Conservation (phyloP, 306 rosid genomes). For the Hippophae tibetana region DNA sequence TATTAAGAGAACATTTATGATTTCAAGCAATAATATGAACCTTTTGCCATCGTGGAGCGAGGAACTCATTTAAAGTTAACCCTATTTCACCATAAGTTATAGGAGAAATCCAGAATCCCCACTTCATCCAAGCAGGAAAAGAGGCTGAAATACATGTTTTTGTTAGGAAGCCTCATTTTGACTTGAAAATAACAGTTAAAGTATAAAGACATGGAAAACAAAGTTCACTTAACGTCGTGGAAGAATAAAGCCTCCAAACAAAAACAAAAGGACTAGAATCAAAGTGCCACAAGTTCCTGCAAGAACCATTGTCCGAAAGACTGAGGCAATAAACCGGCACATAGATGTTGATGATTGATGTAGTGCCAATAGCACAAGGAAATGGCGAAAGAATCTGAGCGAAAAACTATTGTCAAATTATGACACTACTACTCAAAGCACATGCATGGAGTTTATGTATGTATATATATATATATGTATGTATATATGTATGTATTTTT, state of each 20-base stretch:
- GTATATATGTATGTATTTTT: too few species aligned
- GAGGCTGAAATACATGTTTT: slow-evolving; percentile 16
- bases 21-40: not conserved
- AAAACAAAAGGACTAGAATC: slow-evolving; percentile 13
- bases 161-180: not conserved
- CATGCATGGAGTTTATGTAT: not conserved
- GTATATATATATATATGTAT: not conserved
- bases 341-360: slow-evolving; percentile 25
- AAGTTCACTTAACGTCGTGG: slow-evolving; percentile 16
- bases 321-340: slow-evolving; percentile 27
- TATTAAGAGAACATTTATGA: too few species aligned
- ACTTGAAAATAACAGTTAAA: not conserved
- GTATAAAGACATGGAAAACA: too few species aligned
- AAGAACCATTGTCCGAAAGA: slow-evolving; percentile 21
- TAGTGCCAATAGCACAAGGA: slow-evolving; percentile 24
- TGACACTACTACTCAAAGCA: not conserved
- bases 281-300: slow-evolving; percentile 16
- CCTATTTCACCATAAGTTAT: slow-evolving; percentile 29
- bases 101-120: slow-evolving; percentile 35
- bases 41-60: slow-evolving; percentile 33
- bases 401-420: not conserved
- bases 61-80: slow-evolving; percentile 26
- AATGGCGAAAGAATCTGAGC: slow-evolving; percentile 28
- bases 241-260: slow-evolving; percentile 28
- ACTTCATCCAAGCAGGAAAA: slow-evolving; percentile 25